Base-by-base conservation (phyloP, 2,329 filamentous ascomycete genomes). In the Ascochyta koolunga region DNA sequence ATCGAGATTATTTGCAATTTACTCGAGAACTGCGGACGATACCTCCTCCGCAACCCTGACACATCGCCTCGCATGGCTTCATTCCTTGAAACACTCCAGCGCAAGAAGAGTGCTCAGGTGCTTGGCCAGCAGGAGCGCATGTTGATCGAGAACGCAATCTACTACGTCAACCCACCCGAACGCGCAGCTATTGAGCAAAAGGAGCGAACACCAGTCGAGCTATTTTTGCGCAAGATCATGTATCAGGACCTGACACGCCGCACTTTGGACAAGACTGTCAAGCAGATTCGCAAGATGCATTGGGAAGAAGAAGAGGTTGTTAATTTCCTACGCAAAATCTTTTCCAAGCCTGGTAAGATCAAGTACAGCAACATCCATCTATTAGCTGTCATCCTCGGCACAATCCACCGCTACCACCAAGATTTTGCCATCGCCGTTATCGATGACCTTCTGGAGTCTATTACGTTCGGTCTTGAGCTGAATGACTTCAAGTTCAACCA, bases 401-500 rank as follows among this genome's bases (percentile, higher is more conserved):
- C 92, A 1, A 82, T 99, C 36, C 93, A 96, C 70, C 88, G 93
- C 13, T 96, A 98, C 66, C 95, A 99, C 63, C 90, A 93, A 52
- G 87, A 88, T 10, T 99, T 99, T 68, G 90, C 93, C 16, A 89
- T 96, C 51, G 86, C 85, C n/a, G 87, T 97, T 41, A 91, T 99
- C 59, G 95, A 99, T 72, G 92, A 93, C 60, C 79, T 98, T 5
- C 81, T 98, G 15, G 96, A 99, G 75, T 89, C 90, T 5, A 89
- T 99, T 60, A 89, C 85, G 0, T 84, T 96, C 60, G 95, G 95
- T 1, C 81, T 99, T 2, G 95, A 99, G 75, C 86, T 93, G 64
- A 98, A 98, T 66, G 95, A 99, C 72, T 99, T 97, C 82, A 93
- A 96, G 68, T 96, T 92, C 78, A 97, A 96, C 71, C 95, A 99